phyloP scores from a whole-genome alignment of 805 yeast species.

The Candida ponderosae region DNA sequence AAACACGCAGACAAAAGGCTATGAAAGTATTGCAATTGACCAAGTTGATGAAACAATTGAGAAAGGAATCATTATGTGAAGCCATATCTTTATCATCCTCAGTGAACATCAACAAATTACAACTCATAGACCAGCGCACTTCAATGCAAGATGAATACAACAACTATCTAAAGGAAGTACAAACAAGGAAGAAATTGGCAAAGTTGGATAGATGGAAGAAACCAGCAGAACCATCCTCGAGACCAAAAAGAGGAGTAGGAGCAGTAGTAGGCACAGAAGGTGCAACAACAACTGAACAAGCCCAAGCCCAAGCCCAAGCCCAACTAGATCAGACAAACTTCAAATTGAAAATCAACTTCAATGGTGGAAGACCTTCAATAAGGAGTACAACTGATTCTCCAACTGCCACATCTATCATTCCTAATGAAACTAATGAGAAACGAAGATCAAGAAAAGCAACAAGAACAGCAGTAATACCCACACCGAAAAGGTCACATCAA shows the following conservation, averaged over 20 bases:
- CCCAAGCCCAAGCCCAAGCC: background rate
- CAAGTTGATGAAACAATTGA: slow-evolving; percentile 7
- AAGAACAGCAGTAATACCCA: no score
- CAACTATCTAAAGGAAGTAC: slow-evolving; percentile 16
- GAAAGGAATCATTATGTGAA: slow-evolving; percentile 23
- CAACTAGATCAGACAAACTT: slow-evolving; percentile 7
- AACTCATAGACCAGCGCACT: slow-evolving; percentile 13
- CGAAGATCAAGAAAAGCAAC: no score
- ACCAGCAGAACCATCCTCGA: no score
- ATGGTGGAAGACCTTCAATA: no score
- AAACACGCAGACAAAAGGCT: slow-evolving; percentile 5
- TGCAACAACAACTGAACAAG: no score
- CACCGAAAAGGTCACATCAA: no score
- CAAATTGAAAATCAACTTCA: background rate
- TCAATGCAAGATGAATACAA: slow-evolving; percentile 19
- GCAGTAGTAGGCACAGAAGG: no score
- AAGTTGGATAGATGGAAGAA: background rate
- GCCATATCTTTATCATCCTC: slow-evolving; percentile 17
- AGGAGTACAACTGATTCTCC: no score
- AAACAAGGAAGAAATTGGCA: slow-evolving; percentile 6
- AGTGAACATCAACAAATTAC: slow-evolving; percentile 15
- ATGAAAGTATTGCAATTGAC: slow-evolving; percentile 2
- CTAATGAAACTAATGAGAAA: no score
- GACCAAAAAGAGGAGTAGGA: no score
- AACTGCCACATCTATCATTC: no score